Evolutionary conservation across 2,329 filamentous ascomycete genomes (phyloP), one percentile per base, ranked within the genome.

Genomic region (Talaromyces piceae): DNA sequence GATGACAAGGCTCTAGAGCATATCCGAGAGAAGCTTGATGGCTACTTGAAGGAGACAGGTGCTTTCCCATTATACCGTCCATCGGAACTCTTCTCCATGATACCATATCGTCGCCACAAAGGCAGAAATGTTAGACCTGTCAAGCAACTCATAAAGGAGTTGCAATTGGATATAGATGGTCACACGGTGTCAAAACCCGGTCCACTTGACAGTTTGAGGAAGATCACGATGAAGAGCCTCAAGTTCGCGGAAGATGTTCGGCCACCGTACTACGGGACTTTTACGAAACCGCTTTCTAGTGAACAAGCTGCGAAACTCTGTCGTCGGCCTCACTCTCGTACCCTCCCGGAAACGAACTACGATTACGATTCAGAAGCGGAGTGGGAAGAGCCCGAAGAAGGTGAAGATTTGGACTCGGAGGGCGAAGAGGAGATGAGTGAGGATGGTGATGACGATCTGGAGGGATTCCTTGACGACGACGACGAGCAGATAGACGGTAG

Each of bases 401-500:
- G 87, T 52, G 84, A 86, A 59, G 82, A 87, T 47, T 67, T 86
- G 2, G 72, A 78, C 45, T 81, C 79, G 3, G 83, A 85, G 53
- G 81, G 80, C 26, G 82, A 85, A 51, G 82, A 86, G 5, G 73
- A 78, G 8, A 76, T 76, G 49, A 80, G 76, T 50, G 77, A 80
- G 4, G 81, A 81, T 9, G 85, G 82, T n/a, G 86, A 88, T 13
- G 86, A 88, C 56, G 90, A 94, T 54, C 86, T 95, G 83, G 88
- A 89, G 3, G 91, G 83, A 16, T 96, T 96, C 62, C 75, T 96
- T 1, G 91, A 95, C 59, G 88, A 94, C 5, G 88, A 94, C 49
- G 88, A 93, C 67, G 61, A 67, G 6, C 62, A 79, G 72, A 54
- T 71, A 68, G 64, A 74, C 69, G 57, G 75, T 66, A 78, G 80